Percentiles rank a stretch among this genome's conserved stretches.
Conservation (phyloP, 140 eudicot species). For the Bidens hawaiensis region DNA sequence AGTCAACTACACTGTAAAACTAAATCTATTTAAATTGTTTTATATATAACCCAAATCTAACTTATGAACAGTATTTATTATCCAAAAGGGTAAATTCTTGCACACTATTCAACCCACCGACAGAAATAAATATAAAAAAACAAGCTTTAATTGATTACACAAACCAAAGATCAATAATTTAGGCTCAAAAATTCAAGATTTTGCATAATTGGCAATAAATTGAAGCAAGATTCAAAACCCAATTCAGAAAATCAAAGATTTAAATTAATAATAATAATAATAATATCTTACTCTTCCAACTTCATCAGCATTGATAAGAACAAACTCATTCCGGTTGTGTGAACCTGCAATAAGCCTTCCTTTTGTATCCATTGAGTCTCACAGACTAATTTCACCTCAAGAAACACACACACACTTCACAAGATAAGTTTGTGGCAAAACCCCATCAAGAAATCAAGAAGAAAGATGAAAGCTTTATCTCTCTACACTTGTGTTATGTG, state of each 20-base stretch:
- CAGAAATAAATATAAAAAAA: conserved; percentile 15
- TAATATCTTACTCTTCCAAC: conserved; percentile 79
- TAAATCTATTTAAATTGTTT: conserved; percentile 11
- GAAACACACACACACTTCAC: conserved; percentile 9
- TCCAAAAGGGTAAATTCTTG: conserved; percentile 20
- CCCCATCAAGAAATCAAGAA: conserved; percentile 29
- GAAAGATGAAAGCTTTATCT: conserved; percentile 23
- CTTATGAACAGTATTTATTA: conserved; percentile 10
- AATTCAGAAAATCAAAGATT: not conserved
- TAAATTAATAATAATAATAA: not conserved
- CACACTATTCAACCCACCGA: conserved; percentile 30
- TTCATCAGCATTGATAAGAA: conserved; percentile 97
- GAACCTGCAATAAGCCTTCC: conserved; percentile 98
- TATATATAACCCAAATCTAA: conserved; percentile 15
- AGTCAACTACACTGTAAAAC: conserved; percentile 17
- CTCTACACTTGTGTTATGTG: conserved; percentile 15
- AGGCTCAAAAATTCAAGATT: conserved; percentile 8
- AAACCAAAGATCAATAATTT: no score
- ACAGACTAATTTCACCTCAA: conserved; percentile 16
- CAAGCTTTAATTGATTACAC: conserved; percentile 8
- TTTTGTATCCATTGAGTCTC: conserved; percentile 61
- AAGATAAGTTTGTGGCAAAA: conserved; percentile 6
- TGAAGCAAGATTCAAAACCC: conserved; percentile 7
- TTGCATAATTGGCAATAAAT: conserved; percentile 8
- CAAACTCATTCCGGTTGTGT: conserved; percentile 92